A percentile compares a stretch with the other conserved stretches of the same genome.
phyloP scores from a whole-genome alignment of 1,139 yeast genomes.

The Candida sp. region DNA sequence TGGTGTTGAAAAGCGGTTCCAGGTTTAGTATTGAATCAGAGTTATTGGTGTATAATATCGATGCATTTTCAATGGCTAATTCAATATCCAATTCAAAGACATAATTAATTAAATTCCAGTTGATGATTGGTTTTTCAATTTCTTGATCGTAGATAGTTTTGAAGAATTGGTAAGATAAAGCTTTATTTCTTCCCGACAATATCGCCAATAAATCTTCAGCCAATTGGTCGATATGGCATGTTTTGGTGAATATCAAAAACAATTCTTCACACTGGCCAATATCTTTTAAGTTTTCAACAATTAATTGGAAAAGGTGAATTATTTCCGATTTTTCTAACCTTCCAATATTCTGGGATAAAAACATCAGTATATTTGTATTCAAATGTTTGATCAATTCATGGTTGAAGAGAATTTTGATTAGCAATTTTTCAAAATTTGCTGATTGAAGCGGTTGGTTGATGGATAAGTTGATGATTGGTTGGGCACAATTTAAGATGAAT shows the following conservation, averaged over 20 bases:
- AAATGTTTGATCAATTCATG: slow-evolving; percentile 14
- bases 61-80: slow-evolving; percentile 40
- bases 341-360: slow-evolving; percentile 11
- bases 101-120: slow-evolving; percentile 45
- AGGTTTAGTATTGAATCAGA: slow-evolving; percentile 7
- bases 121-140: slow-evolving; percentile 15
- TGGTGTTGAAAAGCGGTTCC: slow-evolving; percentile 27
- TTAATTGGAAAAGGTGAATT: slow-evolving; percentile 19
- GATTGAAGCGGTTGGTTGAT: slow-evolving; percentile 1
- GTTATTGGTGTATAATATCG: slow-evolving; percentile 16
- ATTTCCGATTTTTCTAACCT: slow-evolving; percentile 13
- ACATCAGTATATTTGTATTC: slow-evolving; percentile 15
- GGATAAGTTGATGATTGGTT: slow-evolving; percentile 8
- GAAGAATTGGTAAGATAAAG: slow-evolving; percentile 47
- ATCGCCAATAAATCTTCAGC: slow-evolving; percentile 37
- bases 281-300: slow-evolving; percentile 24
- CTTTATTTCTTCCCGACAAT: slow-evolving; percentile 39
- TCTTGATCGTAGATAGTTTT: slow-evolving; percentile 28
- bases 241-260: slow-evolving; percentile 30
- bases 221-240: slow-evolving; percentile 22
- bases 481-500: slow-evolving; percentile 19
- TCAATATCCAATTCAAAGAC: slow-evolving; percentile 50
- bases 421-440: slow-evolving; percentile 7
- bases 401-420: slow-evolving; percentile 15
- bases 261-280: slow-evolving; percentile 40